Evolutionary conservation across 495 filamentous ascomycete species (phyloP), one percentile per base, ranked within the genome.

Genomic region (Lasiosphaeria miniovina): DNA sequence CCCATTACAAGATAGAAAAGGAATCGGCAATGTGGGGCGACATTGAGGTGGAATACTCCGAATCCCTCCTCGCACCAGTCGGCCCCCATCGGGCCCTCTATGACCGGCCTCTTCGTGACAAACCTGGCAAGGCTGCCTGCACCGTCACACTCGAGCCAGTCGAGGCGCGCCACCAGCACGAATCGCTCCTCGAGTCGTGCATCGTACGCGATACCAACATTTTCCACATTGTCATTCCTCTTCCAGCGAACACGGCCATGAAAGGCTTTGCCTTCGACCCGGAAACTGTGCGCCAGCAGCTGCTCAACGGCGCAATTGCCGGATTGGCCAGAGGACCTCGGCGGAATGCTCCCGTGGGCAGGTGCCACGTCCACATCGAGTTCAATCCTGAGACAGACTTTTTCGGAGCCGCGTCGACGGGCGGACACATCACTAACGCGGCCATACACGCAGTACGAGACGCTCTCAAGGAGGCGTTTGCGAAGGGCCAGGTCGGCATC

Each of bases 1-100:
- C 88, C 40, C 90, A 97, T 62, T 86, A 96, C 72, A 96, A 93
- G 68, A 91, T 75, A 81, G 62, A 98, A 88, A 63, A 63, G 49
- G 63, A 69, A 12, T 63, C 65, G 67, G 92, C 91, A 6, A 75
- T 86, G 11, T 96, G 94, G 84, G 93, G 95, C n/a, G 84, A 85
- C 43, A 96, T 98, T 57, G 88, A 96, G 62, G 96, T 99, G 63
- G 90, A 93, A 54, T 99, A 98, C 71, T 86, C 94, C 36, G 95
- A 99, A 71, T 85, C 85, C 51, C 71, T 89, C 5, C 78, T 88
- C 0, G 71, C 75, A 6, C 59, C 77, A 0, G 86, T 86, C 6
- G 51, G 60, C 0, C 70, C 80, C 0, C 78, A 85, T 49, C 86
- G 79, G 34, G 80, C 81, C 55, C 71, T 86, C 12, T 93, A 90